Evolutionary conservation across 2,329 filamentous ascomycete genomes (phyloP).

Genomic region (Botrytis paeoniae): DNA sequence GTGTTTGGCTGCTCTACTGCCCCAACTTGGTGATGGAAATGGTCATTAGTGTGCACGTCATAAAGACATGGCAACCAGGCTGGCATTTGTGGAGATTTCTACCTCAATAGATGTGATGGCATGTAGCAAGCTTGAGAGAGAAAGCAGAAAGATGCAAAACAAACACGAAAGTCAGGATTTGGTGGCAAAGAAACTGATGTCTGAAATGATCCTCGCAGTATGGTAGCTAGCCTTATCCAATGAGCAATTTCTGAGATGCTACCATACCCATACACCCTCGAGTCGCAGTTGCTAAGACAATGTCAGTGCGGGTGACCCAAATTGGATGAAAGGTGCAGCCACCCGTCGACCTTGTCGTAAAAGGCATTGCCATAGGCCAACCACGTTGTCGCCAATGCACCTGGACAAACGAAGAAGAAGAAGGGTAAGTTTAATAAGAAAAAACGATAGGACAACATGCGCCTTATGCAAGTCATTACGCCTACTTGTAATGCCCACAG

Average conservation of each 20-base stretch:
- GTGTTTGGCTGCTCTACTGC: constrained; percentile 24
- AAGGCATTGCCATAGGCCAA: constrained; percentile 30
- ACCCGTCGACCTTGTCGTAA: constrained; percentile 30
- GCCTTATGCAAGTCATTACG: constrained; percentile 26
- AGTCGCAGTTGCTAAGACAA: constrained; percentile 30
- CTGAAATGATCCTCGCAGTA: neutral
- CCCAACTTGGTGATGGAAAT: constrained; percentile 18
- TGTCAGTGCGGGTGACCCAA: constrained; percentile 27
- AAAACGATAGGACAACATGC: constrained; percentile 28
- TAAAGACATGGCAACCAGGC: constrained; percentile 19
- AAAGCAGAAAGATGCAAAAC: constrained; percentile 9
- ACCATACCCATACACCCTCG: constrained; percentile 25
- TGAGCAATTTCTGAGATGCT: constrained; percentile 15
- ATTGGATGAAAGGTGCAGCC: constrained; percentile 29
- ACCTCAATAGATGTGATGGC: constrained; percentile 15
- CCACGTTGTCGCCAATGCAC: constrained; percentile 35
- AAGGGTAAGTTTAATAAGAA: constrained; percentile 16
- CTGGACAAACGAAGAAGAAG: constrained; percentile 34
- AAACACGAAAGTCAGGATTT: neutral
- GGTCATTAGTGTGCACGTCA: constrained; percentile 21
- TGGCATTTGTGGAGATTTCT: constrained; percentile 11
- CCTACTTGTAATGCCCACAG: constrained; percentile 21
- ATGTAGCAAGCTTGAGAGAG: constrained; percentile 13
- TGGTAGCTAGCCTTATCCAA: constrained; percentile 7
- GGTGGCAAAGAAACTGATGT: constrained; percentile 9